Conservation (phyloP, 2,329 filamentous ascomycete species). For the Venturia carpophila region DNA sequence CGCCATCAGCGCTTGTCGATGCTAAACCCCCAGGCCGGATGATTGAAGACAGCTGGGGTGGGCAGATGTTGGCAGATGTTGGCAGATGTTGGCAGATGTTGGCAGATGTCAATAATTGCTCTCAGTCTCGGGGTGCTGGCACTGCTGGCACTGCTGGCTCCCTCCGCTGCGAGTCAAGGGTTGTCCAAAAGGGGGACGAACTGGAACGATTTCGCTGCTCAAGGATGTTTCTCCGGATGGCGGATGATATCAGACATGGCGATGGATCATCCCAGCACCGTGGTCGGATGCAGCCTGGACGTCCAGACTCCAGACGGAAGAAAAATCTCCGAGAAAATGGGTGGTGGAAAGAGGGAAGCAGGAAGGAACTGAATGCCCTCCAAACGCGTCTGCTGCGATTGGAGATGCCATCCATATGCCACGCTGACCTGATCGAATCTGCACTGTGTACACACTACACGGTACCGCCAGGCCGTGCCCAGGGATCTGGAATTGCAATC, state of each 20-base stretch:
- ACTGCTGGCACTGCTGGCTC: background rate
- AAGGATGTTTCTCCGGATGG: background rate
- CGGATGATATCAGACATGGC: slow-evolving; percentile 2
- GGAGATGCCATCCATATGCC: background rate
- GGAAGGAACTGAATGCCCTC: background rate
- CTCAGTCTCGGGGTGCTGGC: too few relatives aligned
- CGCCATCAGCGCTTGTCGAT: background rate
- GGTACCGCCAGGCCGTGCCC: background rate
- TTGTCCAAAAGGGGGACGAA: background rate
- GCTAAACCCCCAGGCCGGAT: background rate
- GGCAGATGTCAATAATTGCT: background rate
- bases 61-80: background rate
- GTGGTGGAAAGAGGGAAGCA: background rate
- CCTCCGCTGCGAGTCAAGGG: background rate
- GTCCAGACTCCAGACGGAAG: background rate
- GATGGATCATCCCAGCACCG: background rate
- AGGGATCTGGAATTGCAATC: background rate
- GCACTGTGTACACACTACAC: too few relatives aligned
- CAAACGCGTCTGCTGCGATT: background rate
- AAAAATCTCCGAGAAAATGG: background rate
- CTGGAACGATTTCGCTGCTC: background rate
- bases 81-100: background rate
- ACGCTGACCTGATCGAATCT: background rate
- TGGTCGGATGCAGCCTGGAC: background rate
- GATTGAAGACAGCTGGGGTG: background rate